phyloP scores from a whole-genome alignment of 108 stramenopile species.

The Ochromonas danica region DNA sequence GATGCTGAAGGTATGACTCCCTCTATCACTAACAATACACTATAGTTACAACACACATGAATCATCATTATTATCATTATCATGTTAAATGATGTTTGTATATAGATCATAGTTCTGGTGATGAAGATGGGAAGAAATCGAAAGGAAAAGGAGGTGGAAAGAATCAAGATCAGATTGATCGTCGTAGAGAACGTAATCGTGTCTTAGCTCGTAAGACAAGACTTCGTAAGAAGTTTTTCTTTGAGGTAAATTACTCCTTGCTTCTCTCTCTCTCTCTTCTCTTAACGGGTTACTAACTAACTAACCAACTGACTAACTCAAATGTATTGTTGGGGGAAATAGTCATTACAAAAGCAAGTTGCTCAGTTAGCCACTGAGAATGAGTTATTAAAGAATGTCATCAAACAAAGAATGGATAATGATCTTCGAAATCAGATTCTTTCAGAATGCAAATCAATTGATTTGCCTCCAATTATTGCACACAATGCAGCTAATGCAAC shows the following conservation, averaged over 20 bases:
- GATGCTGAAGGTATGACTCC: no score
- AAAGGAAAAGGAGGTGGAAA: no score
- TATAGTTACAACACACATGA: no score
- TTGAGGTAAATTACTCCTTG: slow-evolving; percentile 11
- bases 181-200: slow-evolving; percentile 20
- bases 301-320: neutral
- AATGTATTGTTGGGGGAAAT: neutral
- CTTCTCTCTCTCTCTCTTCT: neutral
- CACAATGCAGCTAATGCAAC: neutral
- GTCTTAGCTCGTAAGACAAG: slow-evolving; percentile 27
- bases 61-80: no score
- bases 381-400: neutral
- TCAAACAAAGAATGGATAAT: neutral
- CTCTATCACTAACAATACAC: no score
- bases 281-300: neutral
- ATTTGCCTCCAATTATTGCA: neutral
- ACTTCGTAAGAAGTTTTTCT: slow-evolving; percentile 30
- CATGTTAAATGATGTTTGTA: no score
- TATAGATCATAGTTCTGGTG: no score
- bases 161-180: slow-evolving; percentile 8
- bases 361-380: slow-evolving; percentile 11
- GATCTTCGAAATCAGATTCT: neutral
- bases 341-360: slow-evolving; percentile 33
- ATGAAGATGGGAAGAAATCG: no score
- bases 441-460: slow-evolving; percentile 6